These are phyloP conservation scores for Xylaria nigripes DNA, from an alignment of 495 filamentous ascomycete species.

Conservation along the genomic window DNA sequence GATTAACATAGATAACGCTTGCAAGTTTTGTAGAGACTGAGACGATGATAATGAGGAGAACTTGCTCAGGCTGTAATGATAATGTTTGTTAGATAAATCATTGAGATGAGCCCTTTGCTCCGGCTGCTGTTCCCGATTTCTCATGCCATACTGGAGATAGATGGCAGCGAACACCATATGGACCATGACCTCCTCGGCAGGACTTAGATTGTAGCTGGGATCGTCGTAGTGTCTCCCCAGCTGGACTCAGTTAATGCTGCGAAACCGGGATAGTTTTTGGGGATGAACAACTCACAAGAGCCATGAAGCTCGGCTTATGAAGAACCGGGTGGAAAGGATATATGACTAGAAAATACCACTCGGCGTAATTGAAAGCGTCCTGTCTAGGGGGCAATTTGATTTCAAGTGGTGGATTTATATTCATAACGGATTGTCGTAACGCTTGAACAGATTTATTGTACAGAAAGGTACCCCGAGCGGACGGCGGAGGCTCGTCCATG, in stretches of 20 bases:
- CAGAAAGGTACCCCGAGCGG: conserved; percentile 34
- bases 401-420: conserved; percentile 48
- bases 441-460: conserved; percentile 62
- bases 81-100: conserved; percentile 60
- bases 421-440: conserved; percentile 53
- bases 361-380: conserved; percentile 54
- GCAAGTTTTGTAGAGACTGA: conserved; percentile 55
- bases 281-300: conserved; percentile 43
- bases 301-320: conserved; percentile 61
- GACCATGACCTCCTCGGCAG: conserved; percentile 59
- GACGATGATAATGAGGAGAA: conserved; percentile 53
- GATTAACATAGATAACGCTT: conserved; percentile 62
- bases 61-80: conserved; percentile 61
- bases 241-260: conserved; percentile 29
- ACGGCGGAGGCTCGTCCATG: conserved; percentile 49
- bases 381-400: conserved; percentile 47
- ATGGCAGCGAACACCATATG: conserved; percentile 74
- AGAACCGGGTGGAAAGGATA: conserved; percentile 65
- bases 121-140: conserved; percentile 47
- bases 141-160: conserved; percentile 60
- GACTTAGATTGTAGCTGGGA: conserved; percentile 46
- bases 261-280: not conserved
- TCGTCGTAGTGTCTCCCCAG: conserved; percentile 57
- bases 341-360: conserved; percentile 65
- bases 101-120: conserved; percentile 47